A percentile compares a stretch with the other conserved stretches of the same genome.
Conservation (phyloP, 305 asterid genomes). For the Rubia peregrina region DNA sequence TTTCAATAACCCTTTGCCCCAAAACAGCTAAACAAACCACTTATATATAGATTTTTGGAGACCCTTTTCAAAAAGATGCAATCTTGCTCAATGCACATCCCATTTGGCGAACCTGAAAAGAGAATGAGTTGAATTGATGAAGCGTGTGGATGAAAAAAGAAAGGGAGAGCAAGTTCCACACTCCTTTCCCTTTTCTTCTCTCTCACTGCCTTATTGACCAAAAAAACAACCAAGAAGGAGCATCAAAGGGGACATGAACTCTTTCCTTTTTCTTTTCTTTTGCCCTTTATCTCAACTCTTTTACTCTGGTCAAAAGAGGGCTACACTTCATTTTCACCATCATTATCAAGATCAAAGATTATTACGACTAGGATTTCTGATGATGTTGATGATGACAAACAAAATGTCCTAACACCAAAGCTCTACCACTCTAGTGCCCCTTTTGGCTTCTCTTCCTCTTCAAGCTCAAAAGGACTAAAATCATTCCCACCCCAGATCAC, state of each 20-base stretch:
- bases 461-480: constrained; percentile 31
- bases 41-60: constrained; percentile 13
- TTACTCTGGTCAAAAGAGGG: constrained; percentile 43
- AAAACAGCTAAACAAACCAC: neutral
- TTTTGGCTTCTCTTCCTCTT: constrained; percentile 28
- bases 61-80: constrained; percentile 24
- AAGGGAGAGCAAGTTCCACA: constrained; percentile 21
- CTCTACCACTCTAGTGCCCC: constrained; percentile 12
- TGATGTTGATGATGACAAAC: constrained; percentile 17
- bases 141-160: constrained; percentile 45
- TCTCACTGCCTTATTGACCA: constrained; percentile 31
- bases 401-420: constrained; percentile 29
- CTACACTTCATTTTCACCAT: constrained; percentile 32
- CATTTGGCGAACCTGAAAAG: constrained; percentile 20
- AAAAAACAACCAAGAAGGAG: constrained; percentile 25
- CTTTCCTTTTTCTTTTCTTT: constrained; percentile 26
- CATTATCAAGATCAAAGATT: constrained; percentile 36
- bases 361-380: constrained; percentile 18
- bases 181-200: constrained; percentile 19
- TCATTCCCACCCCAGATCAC: constrained; percentile 28
- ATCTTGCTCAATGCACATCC: constrained; percentile 21
- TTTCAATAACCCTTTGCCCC: constrained; percentile 18
- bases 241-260: constrained; percentile 28
- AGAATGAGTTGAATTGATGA: constrained; percentile 12
- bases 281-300: constrained; percentile 35